phyloP scores from a whole-genome alignment of 1,284 basidiomycete species.

The Schizopora paradoxa region DNA sequence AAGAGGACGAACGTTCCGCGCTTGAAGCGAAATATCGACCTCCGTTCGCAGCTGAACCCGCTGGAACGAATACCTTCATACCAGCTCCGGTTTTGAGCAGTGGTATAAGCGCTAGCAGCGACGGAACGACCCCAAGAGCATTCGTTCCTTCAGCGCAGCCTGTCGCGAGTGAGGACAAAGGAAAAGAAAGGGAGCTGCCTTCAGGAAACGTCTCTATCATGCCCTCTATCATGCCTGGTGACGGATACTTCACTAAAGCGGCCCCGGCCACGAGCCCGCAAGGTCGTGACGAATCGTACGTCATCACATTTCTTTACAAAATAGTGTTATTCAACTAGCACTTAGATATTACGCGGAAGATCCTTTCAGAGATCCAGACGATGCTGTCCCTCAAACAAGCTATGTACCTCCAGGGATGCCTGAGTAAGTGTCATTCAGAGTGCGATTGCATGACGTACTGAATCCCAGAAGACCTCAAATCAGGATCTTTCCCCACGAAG shows the following conservation, averaged over 20 bases:
- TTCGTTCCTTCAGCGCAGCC: not conserved
- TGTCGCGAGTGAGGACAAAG: slow-evolving; percentile 7
- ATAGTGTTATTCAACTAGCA: not conserved
- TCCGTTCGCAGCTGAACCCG: not conserved
- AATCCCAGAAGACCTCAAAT: slow-evolving; percentile 16
- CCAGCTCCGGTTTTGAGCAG: not conserved
- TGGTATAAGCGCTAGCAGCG: slow-evolving; percentile 5
- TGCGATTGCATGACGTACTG: slow-evolving; percentile 5
- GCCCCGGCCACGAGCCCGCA: slow-evolving; percentile 11
- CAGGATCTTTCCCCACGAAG: not conserved
- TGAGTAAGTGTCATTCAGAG: slow-evolving; percentile 2
- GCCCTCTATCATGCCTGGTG: not conserved
- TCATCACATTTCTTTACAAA: not conserved
- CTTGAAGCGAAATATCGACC: slow-evolving; percentile 6
- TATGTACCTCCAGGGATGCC: slow-evolving; percentile 16
- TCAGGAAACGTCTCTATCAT: not conserved
- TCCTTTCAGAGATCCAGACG: slow-evolving; percentile 16
- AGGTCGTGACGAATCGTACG: slow-evolving; percentile 4
- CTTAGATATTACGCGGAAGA: slow-evolving; percentile 9
- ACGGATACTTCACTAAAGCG: slow-evolving; percentile 8
- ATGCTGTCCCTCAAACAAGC: slow-evolving; percentile 17
- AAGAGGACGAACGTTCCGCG: slow-evolving; percentile 14
- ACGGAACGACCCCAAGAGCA: slow-evolving; percentile 13
- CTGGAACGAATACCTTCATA: too few relatives aligned
- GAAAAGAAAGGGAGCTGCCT: slow-evolving; percentile 8